Evolutionary conservation across 164 flowering plant genomes (phyloP), one percentile per base, ranked within the genome.

Genomic region (Euptelea pleiosperma): DNA sequence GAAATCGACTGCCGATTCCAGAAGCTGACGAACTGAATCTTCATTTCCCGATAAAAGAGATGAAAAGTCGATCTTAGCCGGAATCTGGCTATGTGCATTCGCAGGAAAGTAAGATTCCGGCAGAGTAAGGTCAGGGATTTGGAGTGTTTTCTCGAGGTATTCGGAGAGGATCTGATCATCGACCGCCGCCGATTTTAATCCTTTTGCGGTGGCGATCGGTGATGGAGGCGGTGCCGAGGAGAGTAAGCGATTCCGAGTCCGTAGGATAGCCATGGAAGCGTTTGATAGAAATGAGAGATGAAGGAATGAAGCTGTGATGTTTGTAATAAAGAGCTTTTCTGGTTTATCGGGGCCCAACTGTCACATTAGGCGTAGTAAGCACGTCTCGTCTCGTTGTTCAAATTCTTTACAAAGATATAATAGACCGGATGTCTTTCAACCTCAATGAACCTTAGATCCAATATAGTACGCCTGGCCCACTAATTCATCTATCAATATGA

Each of bases 171-270:
- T 57, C 33, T 63, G 62, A 41, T 84, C 82, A 54, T 76, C 52
- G 47, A 73, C 62, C 36, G 82, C 86, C 0, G 86, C 81, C 12
- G 86, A 74, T 54, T 83, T 77, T 2, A 67, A 61, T 26, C 90
- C 90, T 36, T 37, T 76, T 4, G 58, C 89, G 16, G 76, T 84
- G 18, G 90, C 79, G 56, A 86, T 75, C 4, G 84, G 93, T 3
- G 89, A 69, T 0, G 84, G 93, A n/a, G 78, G 77, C 12, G 77
- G 85, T 8, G 76, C 70, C 4, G 64, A 11, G n/a, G 56, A 39
- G 51, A 49, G 0, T 18, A 62, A 54, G 8, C 43, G 46, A 35
- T 53, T 24, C 4, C 22, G 28, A 14, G 34, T 41, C 46, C 62
- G 62, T 43, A 50, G 39, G 40, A 56, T 50, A 29, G 71, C 62